phyloP scores from a whole-genome alignment of 768 basidiomycete genomes.

The Psilocybe tampanensis region DNA sequence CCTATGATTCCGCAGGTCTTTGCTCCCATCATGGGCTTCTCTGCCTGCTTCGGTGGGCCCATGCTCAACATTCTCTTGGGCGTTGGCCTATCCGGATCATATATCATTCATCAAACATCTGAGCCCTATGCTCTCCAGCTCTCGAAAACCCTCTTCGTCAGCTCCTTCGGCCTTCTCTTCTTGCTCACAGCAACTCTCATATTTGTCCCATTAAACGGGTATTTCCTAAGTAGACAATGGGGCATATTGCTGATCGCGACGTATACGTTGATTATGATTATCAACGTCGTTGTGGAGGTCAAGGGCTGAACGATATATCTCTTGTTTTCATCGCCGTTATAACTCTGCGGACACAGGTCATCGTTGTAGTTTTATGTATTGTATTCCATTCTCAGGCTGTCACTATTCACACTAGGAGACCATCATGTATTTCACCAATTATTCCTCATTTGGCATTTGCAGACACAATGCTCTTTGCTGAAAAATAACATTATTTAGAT shows the following conservation, averaged over 20 bases:
- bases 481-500: too few species aligned
- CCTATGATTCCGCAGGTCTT: slow-evolving; percentile 77
- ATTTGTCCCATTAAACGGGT: slow-evolving; percentile 85
- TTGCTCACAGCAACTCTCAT: slow-evolving; percentile 77
- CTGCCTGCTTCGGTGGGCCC: slow-evolving; percentile 91
- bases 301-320: slow-evolving; percentile 21
- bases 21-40: slow-evolving; percentile 93
- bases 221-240: slow-evolving; percentile 79
- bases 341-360: neutral
- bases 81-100: slow-evolving; percentile 89
- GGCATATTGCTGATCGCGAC: slow-evolving; percentile 75
- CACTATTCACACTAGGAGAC: neutral
- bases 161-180: slow-evolving; percentile 76
- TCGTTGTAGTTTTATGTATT: neutral
- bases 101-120: slow-evolving; percentile 68
- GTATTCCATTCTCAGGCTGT: neutral
- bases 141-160: slow-evolving; percentile 83
- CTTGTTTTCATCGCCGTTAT: neutral
- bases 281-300: slow-evolving; percentile 82
- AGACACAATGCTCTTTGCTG: too few species aligned
- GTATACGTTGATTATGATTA: slow-evolving; percentile 76
- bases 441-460: too few species aligned
- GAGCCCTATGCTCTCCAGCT: slow-evolving; percentile 76
- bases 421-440: too few species aligned
- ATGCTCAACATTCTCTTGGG: slow-evolving; percentile 93